A percentile compares a stretch with the other conserved stretches of the same genome.
Conservation (phyloP, 1,139 yeast species). For the Blastobotrys apis region DNA sequence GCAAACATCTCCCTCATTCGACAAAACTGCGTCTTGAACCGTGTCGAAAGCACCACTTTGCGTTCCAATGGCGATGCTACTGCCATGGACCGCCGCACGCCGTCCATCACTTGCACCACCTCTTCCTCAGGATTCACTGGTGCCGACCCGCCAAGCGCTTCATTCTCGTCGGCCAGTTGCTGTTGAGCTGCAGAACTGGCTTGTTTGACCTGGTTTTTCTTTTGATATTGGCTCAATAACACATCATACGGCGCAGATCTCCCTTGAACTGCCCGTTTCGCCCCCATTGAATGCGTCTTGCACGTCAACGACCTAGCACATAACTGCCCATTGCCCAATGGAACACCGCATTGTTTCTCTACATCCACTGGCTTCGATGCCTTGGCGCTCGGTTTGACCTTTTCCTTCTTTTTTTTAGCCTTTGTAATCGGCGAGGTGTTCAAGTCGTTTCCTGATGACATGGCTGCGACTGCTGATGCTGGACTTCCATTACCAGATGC, state of each 20-base stretch:
- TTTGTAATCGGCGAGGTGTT: not conserved
- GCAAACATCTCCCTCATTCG: conserved; percentile 59
- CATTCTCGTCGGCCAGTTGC: conserved; percentile 35
- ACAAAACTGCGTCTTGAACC: conserved; percentile 65
- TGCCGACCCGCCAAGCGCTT: conserved; percentile 25
- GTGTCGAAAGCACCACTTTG: conserved; percentile 63
- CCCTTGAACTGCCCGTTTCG: conserved; percentile 91
- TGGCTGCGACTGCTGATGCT: not conserved
- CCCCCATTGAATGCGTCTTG: conserved; percentile 98
- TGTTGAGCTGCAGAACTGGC: conserved; percentile 42
- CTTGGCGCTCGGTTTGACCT: conserved; percentile 53
- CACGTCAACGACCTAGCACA: conserved; percentile 95
- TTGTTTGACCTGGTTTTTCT: conserved; percentile 84
- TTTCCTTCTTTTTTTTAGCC: conserved; percentile 34
- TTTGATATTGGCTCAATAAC: conserved; percentile 81
- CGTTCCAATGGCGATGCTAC: conserved; percentile 76
- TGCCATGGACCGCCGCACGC: conserved; percentile 66
- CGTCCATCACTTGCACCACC: conserved; percentile 86
- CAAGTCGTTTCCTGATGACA: not conserved
- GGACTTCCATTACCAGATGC: not conserved
- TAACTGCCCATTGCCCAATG: conserved; percentile 82
- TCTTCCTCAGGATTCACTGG: conserved; percentile 76
- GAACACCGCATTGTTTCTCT: conserved; percentile 95
- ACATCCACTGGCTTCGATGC: conserved; percentile 85
- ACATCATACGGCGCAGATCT: conserved; percentile 90